phyloP scores from a whole-genome alignment of 2,329 filamentous ascomycete species.

The Fusarium humuli region DNA sequence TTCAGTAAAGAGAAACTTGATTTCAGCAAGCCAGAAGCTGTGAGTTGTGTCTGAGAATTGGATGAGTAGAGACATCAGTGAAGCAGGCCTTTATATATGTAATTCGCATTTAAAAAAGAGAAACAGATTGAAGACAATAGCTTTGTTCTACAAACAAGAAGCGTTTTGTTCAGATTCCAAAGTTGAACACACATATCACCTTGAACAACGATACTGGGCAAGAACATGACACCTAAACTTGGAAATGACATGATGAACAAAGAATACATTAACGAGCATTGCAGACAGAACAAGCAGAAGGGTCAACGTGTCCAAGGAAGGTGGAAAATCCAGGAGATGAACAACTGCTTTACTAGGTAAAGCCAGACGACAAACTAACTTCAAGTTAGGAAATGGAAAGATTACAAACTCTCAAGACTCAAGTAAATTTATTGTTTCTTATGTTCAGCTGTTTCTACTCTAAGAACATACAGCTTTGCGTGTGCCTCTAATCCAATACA shows the following conservation, averaged over 20 bases:
- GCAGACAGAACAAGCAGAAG: too few species aligned
- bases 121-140: background rate
- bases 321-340: background rate
- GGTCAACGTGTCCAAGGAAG: too few species aligned
- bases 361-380: background rate
- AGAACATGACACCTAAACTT: background rate
- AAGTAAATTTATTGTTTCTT: background rate
- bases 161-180: background rate
- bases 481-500: background rate
- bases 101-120: accelerated
- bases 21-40: background rate
- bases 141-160: background rate
- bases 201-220: background rate
- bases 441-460: background rate
- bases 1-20: constrained; percentile 1
- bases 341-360: background rate
- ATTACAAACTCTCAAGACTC: background rate
- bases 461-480: background rate
- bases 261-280: too few species aligned
- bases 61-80: background rate
- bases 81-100: background rate
- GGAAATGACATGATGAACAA: background rate
- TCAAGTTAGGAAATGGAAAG: background rate
- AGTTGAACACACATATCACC: background rate
- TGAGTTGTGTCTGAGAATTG: background rate